Percentiles rank a stretch among this genome's conserved stretches.
These are phyloP conservation scores for Rhizomucor pusillus DNA, from an alignment of 371 early-diverging fungal genomes.

Conservation along the genomic window DNA sequence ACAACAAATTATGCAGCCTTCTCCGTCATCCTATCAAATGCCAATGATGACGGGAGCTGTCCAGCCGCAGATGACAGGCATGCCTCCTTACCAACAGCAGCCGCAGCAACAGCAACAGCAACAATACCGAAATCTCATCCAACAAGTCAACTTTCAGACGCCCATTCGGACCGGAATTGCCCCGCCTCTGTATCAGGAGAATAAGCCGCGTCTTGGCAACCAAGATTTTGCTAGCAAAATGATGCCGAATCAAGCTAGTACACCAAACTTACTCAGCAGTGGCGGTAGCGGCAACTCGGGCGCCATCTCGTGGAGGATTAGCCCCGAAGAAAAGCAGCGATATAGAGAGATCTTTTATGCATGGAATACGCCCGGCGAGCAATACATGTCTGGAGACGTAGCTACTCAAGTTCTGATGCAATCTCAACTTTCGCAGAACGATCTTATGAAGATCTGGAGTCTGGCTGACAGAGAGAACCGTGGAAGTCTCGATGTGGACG, in stretches of 20 bases:
- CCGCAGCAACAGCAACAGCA: constrained; percentile 16
- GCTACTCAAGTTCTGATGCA: constrained; percentile 76
- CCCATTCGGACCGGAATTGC: constrained; percentile 23
- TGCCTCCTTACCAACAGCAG: constrained; percentile 5
- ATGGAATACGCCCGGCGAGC: constrained; percentile 79
- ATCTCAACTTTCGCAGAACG: constrained; percentile 31
- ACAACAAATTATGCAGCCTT: constrained; percentile 9
- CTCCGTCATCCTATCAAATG: not conserved
- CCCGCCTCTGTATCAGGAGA: constrained; percentile 12
- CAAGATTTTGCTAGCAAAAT: constrained; percentile 47
- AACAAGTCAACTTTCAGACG: constrained; percentile 11
- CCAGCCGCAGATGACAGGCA: constrained; percentile 8
- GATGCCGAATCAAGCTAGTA: constrained; percentile 49
- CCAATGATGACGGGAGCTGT: constrained; percentile 25
- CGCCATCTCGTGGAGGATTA: constrained; percentile 73
- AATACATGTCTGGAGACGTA: constrained; percentile 79
- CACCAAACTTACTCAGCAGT: constrained; percentile 25
- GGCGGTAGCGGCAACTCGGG: constrained; percentile 18
- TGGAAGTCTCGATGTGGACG: constrained; percentile 49
- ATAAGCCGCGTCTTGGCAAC: constrained; percentile 39
- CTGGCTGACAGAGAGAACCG: constrained; percentile 46
- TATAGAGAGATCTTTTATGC: constrained; percentile 84
- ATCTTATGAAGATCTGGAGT: constrained; percentile 49
- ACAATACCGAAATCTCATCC: constrained; percentile 12
- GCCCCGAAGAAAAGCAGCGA: constrained; percentile 73